Percentiles rank a stretch among this genome's conserved stretches.
These are phyloP conservation scores for Haematococcus sp. DNA, from an alignment of 139 green algal species.

Conservation along the genomic window DNA sequence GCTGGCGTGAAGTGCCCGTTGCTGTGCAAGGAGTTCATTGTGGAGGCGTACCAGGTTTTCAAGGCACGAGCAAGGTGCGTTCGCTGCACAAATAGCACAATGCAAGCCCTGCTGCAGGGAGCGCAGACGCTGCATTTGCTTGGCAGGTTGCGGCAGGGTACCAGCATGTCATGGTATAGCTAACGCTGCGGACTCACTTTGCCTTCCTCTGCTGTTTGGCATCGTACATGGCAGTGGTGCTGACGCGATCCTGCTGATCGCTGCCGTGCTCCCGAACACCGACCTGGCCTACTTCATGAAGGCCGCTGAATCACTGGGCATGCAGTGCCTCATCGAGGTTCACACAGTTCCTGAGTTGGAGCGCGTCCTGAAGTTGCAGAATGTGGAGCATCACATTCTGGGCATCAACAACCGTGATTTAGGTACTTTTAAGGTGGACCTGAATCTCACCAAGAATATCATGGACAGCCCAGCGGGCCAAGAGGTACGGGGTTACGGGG, in stretches of 20 bases:
- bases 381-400: constrained; percentile 80
- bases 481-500: constrained; percentile 41
- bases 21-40: constrained; percentile 99
- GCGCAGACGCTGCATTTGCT: not conserved
- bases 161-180: not conserved
- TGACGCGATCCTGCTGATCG: constrained; percentile 96
- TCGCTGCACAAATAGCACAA: too few relatives aligned
- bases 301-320: constrained; percentile 57
- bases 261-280: constrained; percentile 92
- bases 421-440: constrained; percentile 93
- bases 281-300: constrained; percentile 94
- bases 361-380: constrained; percentile 80
- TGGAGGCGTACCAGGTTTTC: constrained; percentile 94
- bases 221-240: constrained; percentile 79
- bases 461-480: constrained; percentile 79
- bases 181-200: not conserved
- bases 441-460: constrained; percentile 78
- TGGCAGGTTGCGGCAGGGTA: too few relatives aligned
- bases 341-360: constrained; percentile 91
- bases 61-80: constrained; percentile 47
- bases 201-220: too few relatives aligned
- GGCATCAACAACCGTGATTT: constrained; percentile 99
- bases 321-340: constrained; percentile 62
- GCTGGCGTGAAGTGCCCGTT: constrained; percentile 86
- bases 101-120: too few relatives aligned